Conservation (phyloP, 495 filamentous ascomycete genomes). For the Penicillium argentinense region DNA sequence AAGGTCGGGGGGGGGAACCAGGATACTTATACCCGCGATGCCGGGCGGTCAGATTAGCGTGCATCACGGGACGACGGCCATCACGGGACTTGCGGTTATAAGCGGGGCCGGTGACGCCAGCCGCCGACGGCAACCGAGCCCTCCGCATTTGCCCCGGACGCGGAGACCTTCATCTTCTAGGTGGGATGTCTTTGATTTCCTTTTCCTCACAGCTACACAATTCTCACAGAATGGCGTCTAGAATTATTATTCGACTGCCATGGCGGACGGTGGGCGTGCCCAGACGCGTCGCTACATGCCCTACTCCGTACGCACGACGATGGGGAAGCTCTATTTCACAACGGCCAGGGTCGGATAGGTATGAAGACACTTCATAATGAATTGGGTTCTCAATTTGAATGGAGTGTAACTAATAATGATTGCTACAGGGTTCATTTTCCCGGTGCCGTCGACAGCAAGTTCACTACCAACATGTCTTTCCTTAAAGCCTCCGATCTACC, state of each 20-base stretch:
- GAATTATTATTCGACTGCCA: slow-evolving; percentile 14
- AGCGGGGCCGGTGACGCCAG: slow-evolving; percentile 22
- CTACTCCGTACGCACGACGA: slow-evolving; percentile 29
- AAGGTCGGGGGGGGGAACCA: slow-evolving; percentile 16
- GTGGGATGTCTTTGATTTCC: not conserved
- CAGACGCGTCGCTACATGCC: not conserved
- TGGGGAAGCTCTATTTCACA: slow-evolving; percentile 64
- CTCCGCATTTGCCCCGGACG: slow-evolving; percentile 35
- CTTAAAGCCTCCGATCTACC: slow-evolving; percentile 62
- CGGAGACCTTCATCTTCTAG: not conserved
- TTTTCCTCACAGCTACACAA: not conserved
- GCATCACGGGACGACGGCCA: no score
- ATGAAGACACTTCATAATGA: slow-evolving; percentile 8
- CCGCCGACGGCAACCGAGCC: slow-evolving; percentile 37
- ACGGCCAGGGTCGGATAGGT: slow-evolving; percentile 67
- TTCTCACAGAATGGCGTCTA: slow-evolving; percentile 25
- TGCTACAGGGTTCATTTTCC: slow-evolving; percentile 76
- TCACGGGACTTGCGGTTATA: slow-evolving; percentile 21
- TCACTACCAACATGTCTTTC: slow-evolving; percentile 77
- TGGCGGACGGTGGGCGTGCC: slow-evolving; percentile 1
- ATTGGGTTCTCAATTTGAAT: not conserved
- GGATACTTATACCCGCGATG: no score
- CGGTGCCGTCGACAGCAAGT: slow-evolving; percentile 91
- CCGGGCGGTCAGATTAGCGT: no score
- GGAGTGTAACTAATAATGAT: not conserved